Conservation (phyloP, 1,139 yeast genomes). For the Blastobotrys proliferans region DNA sequence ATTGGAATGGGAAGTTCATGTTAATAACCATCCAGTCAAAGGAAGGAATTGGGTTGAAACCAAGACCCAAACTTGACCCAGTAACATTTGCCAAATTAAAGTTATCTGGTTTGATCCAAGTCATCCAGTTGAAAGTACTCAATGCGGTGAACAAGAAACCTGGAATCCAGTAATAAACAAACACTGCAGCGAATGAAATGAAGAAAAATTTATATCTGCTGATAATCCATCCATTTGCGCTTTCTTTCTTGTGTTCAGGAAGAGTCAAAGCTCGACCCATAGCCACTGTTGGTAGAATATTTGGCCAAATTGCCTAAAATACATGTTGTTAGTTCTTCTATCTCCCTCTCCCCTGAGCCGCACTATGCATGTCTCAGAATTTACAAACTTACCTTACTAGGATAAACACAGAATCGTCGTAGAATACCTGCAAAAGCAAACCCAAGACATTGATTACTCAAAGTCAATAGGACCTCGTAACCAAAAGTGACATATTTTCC, state of each 20-base stretch:
- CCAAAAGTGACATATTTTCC: slow-evolving; percentile 46
- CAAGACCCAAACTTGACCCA: slow-evolving; percentile 56
- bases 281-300: slow-evolving; percentile 51
- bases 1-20: slow-evolving; percentile 29
- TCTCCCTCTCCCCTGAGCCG: too few relatives aligned
- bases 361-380: too few relatives aligned
- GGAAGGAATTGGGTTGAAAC: slow-evolving; percentile 51
- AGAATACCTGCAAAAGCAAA: slow-evolving; percentile 61
- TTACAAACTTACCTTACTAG: too few relatives aligned
- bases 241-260: slow-evolving; percentile 31
- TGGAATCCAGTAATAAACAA: slow-evolving; percentile 59
- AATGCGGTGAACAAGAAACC: slow-evolving; percentile 48
- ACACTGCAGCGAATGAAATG: slow-evolving; percentile 38
- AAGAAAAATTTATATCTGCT: slow-evolving; percentile 47
- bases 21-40: slow-evolving; percentile 50
- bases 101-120: slow-evolving; percentile 59
- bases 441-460: slow-evolving; percentile 57
- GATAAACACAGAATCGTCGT: slow-evolving; percentile 55
- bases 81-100: slow-evolving; percentile 52
- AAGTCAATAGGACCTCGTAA: slow-evolving; percentile 47
- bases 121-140: slow-evolving; percentile 58
- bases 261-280: slow-evolving; percentile 50
- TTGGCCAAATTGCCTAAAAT: slow-evolving; percentile 60
- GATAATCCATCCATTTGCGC: slow-evolving; percentile 48
- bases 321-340: too few relatives aligned